A percentile compares a stretch with the other conserved stretches of the same genome.
phyloP scores from a whole-genome alignment of 2,329 filamentous ascomycete genomes.

The Amphichorda felina region DNA sequence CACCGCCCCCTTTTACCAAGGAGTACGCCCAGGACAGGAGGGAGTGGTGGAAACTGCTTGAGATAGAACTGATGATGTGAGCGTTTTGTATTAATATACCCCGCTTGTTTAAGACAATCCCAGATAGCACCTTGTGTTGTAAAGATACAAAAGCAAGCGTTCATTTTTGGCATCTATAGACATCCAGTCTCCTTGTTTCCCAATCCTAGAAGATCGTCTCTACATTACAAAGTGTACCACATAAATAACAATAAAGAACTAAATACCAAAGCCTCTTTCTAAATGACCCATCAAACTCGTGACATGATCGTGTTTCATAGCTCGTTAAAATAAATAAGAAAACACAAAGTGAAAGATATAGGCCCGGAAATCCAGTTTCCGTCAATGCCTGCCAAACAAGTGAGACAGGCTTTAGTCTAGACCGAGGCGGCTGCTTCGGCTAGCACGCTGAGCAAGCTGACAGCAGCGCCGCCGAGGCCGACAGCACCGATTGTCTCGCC shows the following conservation, averaged over 20 bases:
- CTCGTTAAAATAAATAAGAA: neutral
- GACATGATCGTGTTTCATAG: too few relatives aligned
- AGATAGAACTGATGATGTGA: slow-evolving; percentile 1
- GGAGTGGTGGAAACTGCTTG: neutral
- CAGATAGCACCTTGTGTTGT: too few relatives aligned
- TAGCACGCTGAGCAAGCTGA: slow-evolving; percentile 43
- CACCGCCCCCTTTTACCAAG: neutral
- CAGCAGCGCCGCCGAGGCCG: slow-evolving; percentile 48
- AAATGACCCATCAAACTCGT: too few relatives aligned
- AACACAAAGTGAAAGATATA: neutral
- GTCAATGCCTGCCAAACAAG: neutral
- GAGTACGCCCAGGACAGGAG: neutral
- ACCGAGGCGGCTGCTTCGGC: slow-evolving; percentile 37
- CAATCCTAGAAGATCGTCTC: too few relatives aligned
- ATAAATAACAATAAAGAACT: too few relatives aligned
- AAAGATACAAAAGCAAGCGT: neutral
- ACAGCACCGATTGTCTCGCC: slow-evolving; percentile 44
- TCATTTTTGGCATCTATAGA: neutral
- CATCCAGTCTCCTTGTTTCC: too few relatives aligned
- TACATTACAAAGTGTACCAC: too few relatives aligned
- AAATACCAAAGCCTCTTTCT: too few relatives aligned
- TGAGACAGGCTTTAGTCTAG: neutral
- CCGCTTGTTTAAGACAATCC: too few relatives aligned
- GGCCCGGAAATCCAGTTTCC: neutral
- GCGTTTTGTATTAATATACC: too few relatives aligned